phyloP scores from a whole-genome alignment of 495 filamentous ascomycete species.

The Aspergillus haitiensis region DNA sequence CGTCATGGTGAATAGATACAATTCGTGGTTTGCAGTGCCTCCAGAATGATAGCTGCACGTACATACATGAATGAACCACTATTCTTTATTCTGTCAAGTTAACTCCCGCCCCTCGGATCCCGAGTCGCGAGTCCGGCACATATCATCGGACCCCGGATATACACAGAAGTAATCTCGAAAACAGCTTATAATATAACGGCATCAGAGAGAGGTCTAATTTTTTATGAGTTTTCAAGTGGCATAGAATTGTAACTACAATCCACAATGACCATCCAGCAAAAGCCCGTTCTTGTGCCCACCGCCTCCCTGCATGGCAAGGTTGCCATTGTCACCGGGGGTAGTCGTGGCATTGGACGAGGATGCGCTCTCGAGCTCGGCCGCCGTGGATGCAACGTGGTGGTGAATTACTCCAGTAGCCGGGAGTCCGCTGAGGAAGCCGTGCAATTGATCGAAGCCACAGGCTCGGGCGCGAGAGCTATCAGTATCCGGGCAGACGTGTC shows the following conservation, averaged over 20 bases:
- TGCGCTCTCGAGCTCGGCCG: not conserved
- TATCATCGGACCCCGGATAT: not conserved
- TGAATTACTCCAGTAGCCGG: not conserved
- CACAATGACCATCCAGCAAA: not conserved
- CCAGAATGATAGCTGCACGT: too few relatives aligned
- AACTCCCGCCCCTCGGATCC: not conserved
- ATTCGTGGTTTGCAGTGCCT: too few relatives aligned
- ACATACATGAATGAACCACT: too few relatives aligned
- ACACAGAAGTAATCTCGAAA: not conserved
- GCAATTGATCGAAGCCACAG: not conserved
- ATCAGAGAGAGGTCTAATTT: too few relatives aligned
- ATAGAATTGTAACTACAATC: too few relatives aligned
- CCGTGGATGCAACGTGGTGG: constrained; percentile 5
- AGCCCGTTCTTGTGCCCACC: not conserved
- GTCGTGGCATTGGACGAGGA: not conserved
- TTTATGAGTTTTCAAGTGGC: too few relatives aligned
- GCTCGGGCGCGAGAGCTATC: not conserved
- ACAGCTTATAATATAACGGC: too few relatives aligned
- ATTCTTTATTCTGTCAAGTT: not conserved
- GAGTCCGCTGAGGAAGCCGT: not conserved
- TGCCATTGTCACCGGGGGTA: not conserved
- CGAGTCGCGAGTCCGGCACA: not conserved
- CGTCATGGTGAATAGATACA: not conserved
- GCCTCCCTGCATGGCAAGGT: not conserved
- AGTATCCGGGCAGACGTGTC: constrained; percentile 4